A percentile compares a stretch with the other conserved stretches of the same genome.
These are phyloP conservation scores for Sextonia rubra DNA, from an alignment of 164 flowering plant genomes.

Conservation along the genomic window DNA sequence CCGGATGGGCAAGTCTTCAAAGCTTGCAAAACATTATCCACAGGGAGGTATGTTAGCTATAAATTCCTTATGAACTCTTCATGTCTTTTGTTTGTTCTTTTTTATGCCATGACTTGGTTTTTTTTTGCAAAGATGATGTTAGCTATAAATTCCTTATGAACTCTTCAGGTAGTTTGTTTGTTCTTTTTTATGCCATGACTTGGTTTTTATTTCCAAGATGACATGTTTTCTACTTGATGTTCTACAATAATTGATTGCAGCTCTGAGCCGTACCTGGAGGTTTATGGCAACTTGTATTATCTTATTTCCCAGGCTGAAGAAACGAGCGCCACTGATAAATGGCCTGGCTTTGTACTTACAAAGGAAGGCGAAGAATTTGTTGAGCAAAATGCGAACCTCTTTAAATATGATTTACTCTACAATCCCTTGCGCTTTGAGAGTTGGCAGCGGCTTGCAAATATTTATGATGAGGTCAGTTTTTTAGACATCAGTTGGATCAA, in stretches of 20 bases:
- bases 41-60: slow-evolving; percentile 39
- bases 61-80: background rate
- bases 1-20: slow-evolving; percentile 42
- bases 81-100: background rate
- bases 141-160: background rate
- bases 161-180: background rate
- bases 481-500: background rate
- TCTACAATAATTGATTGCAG: slow-evolving; percentile 39
- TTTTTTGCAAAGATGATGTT: too few relatives aligned
- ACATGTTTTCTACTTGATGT: background rate
- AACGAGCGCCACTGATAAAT: slow-evolving; percentile 86
- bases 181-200: background rate
- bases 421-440: slow-evolving; percentile 87
- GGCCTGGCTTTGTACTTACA: slow-evolving; percentile 97
- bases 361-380: slow-evolving; percentile 98
- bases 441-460: slow-evolving; percentile 90
- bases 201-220: background rate
- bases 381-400: slow-evolving; percentile 83
- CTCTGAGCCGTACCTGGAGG: slow-evolving; percentile 74
- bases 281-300: slow-evolving; percentile 79
- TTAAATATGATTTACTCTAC: slow-evolving; percentile 80
- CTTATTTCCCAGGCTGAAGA: slow-evolving; percentile 89
- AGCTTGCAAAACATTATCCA: slow-evolving; percentile 30
- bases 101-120: background rate
- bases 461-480: slow-evolving; percentile 80